phyloP scores from a whole-genome alignment of 495 filamentous ascomycete species.

The Tuber melanosporum region DNA sequence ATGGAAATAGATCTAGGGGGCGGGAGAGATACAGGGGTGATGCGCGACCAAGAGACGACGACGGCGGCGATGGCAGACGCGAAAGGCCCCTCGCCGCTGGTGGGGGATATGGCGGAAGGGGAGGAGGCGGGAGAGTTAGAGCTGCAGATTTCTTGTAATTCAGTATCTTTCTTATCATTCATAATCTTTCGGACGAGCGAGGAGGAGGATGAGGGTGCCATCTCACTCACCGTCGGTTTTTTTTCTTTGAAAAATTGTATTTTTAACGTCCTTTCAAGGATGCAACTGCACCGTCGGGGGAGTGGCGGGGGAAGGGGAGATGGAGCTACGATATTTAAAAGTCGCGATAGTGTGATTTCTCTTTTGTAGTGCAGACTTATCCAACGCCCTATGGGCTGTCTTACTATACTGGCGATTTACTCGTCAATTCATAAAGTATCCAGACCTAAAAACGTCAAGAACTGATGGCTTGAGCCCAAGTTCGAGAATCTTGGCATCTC shows the following conservation, averaged over 20 bases:
- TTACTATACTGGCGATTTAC: no score
- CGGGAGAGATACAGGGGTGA: conserved; percentile 10
- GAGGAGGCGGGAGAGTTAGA: conserved; percentile 27
- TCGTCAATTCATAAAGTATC: no score
- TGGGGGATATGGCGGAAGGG: conserved; percentile 15
- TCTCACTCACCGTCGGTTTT: neutral
- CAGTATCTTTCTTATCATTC: neutral
- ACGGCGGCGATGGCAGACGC: conserved; percentile 10
- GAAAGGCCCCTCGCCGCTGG: conserved; percentile 8
- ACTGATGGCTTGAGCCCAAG: no score
- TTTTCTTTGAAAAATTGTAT: conserved; percentile 1
- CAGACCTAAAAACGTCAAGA: no score
- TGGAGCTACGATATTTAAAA: neutral
- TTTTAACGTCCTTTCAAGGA: neutral
- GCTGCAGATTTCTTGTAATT: conserved; percentile 37
- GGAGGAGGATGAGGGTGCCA: neutral
- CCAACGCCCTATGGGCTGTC: no score
- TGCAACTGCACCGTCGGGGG: neutral
- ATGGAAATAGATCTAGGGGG: conserved; percentile 5
- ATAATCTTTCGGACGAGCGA: neutral
- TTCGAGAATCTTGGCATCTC: no score
- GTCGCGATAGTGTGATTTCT: neutral
- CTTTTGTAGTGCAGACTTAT: neutral
- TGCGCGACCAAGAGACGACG: conserved; percentile 6
- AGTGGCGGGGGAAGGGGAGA: neutral